These are phyloP conservation scores for Carex littledalei DNA, from an alignment of 176 grass and related monocot species.

Conservation along the genomic window DNA sequence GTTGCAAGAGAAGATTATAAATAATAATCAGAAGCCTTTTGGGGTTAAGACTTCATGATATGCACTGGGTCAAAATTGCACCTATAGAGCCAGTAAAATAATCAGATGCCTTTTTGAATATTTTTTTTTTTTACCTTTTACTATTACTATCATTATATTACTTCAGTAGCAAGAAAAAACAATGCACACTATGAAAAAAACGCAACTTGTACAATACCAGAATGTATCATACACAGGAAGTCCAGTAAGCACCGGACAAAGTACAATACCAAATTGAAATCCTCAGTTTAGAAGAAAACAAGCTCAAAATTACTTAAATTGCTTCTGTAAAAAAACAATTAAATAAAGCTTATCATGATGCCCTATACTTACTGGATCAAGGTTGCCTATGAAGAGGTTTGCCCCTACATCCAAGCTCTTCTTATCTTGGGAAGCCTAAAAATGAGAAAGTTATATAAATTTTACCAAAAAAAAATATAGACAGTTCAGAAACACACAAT, in stretches of 20 bases:
- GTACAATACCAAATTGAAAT: background rate
- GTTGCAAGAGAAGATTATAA: background rate
- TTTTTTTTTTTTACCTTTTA: background rate
- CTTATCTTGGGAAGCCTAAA: conserved; percentile 99
- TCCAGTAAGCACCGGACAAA: background rate
- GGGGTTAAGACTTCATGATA: background rate
- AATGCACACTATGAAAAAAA: background rate
- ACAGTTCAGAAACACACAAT: background rate
- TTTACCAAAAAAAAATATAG: background rate
- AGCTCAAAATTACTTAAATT: background rate
- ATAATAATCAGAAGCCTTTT: background rate
- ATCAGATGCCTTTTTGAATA: background rate
- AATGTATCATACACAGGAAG: background rate
- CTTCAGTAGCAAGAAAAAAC: background rate
- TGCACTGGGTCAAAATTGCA: background rate
- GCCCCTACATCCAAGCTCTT: conserved; percentile 95
- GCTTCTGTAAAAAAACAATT: conserved; percentile 1
- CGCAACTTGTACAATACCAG: background rate
- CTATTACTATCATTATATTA: background rate
- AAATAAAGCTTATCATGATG: conserved; percentile 11
- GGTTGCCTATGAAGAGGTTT: conserved; percentile 99
- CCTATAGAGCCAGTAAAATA: background rate
- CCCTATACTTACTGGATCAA: conserved; percentile 63
- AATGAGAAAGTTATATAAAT: conserved; percentile 21
- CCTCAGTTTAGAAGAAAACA: background rate